Conservation (phyloP, 768 basidiomycete genomes). For the Rhodotorula kratochvilovae region DNA sequence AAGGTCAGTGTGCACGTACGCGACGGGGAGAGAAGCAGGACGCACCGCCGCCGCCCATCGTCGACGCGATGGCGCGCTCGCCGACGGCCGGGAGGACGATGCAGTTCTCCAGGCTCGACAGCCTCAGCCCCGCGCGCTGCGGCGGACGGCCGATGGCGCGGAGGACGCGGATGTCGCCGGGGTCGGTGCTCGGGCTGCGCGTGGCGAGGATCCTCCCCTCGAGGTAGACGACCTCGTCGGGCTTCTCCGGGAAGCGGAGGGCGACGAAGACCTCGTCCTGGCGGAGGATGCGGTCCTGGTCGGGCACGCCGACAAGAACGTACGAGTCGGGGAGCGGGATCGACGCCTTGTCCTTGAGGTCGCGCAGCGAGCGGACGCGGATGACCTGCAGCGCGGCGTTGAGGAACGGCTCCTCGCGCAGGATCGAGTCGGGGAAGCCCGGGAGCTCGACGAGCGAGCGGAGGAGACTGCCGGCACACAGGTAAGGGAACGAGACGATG, state of each 20-base stretch:
- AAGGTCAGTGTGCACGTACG: not conserved
- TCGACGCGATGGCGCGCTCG: not conserved
- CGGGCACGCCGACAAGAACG: slow-evolving; percentile 73
- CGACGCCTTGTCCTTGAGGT: slow-evolving; percentile 69
- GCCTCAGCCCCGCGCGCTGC: not conserved
- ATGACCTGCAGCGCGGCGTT: slow-evolving; percentile 59
- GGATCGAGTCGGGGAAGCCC: not conserved
- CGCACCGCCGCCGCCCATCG: slow-evolving; percentile 33
- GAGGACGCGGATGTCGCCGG: slow-evolving; percentile 66
- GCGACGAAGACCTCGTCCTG: slow-evolving; percentile 55
- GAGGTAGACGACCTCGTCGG: slow-evolving; percentile 56
- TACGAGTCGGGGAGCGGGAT: slow-evolving; percentile 67
- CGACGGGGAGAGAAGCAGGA: not conserved
- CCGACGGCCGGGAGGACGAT: slow-evolving; percentile 30
- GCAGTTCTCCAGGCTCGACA: slow-evolving; percentile 22
- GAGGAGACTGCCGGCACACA: slow-evolving; percentile 46
- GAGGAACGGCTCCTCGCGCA: slow-evolving; percentile 53
- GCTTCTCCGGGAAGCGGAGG: slow-evolving; percentile 50
- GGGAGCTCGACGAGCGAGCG: slow-evolving; percentile 51
- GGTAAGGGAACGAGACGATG: not conserved
- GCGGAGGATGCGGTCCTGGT: slow-evolving; percentile 55
- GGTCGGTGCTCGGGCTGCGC: slow-evolving; percentile 68
- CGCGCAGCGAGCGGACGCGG: slow-evolving; percentile 62
- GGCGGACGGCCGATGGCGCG: slow-evolving; percentile 4
- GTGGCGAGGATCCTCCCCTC: slow-evolving; percentile 62